Conservation (phyloP, 164 flowering plant species). For the Berberis thunbergii region DNA sequence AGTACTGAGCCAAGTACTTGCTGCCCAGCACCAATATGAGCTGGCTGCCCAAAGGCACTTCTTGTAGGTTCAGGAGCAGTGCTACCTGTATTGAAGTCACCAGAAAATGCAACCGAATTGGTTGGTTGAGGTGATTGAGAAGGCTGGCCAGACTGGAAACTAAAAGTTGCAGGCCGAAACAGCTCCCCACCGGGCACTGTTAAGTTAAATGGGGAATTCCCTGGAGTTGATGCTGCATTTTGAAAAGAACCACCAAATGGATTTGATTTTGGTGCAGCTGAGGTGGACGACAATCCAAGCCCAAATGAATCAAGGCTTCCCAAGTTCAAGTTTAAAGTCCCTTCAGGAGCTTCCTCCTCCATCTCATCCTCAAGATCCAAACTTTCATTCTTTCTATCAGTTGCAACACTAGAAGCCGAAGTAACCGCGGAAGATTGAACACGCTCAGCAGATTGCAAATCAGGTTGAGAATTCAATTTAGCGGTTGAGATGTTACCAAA, state of each 20-base stretch:
- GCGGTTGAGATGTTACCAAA: constrained; percentile 13
- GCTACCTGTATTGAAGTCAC: constrained; percentile 26
- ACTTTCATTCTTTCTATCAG: constrained; percentile 25
- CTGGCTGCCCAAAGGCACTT: constrained; percentile 77
- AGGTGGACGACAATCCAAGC: constrained; percentile 43
- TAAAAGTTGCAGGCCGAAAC: constrained; percentile 85
- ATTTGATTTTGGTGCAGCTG: constrained; percentile 44
- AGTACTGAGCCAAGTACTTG: constrained; percentile 85
- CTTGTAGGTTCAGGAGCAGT: constrained; percentile 28
- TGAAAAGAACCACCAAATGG: constrained; percentile 62
- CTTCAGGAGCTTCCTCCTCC: constrained; percentile 96
- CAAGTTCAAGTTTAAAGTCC: constrained; percentile 35
- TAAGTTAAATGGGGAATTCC: constrained; percentile 33
- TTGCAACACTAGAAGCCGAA: constrained; percentile 14
- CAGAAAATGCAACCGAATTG: constrained; percentile 30
- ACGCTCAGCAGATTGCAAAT: constrained; percentile 17
- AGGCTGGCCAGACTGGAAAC: constrained; percentile 39
- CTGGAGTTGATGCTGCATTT: constrained; percentile 24
- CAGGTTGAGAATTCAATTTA: constrained; percentile 19
- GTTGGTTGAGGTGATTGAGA: constrained; percentile 23
- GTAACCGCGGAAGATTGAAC: constrained; percentile 12
- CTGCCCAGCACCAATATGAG: constrained; percentile 63
- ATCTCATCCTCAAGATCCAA: constrained; percentile 73
- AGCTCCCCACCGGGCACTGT: constrained; percentile 55
- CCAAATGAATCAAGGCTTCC: constrained; percentile 69